These are phyloP conservation scores for Microbotryomycetes sp. DNA, from an alignment of 1,284 basidiomycete species.

Conservation along the genomic window DNA sequence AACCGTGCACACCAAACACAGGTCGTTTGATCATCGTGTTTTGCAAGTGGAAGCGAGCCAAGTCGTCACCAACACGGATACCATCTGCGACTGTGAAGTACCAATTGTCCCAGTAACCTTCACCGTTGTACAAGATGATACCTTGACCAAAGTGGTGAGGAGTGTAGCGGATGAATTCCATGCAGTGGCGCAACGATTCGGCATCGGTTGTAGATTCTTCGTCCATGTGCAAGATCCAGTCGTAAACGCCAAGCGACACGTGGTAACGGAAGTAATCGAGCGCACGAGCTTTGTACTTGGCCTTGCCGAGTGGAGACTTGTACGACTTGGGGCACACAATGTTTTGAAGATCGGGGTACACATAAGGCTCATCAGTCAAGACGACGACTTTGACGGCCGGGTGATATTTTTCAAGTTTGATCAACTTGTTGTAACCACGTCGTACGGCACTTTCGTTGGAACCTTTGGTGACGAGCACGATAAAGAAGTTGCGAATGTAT, in stretches of 20 bases:
- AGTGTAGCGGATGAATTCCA: slow-evolving; percentile 45
- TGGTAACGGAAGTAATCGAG: slow-evolving; percentile 46
- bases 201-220: slow-evolving; percentile 46
- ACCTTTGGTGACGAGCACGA: slow-evolving; percentile 45
- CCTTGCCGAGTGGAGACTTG: slow-evolving; percentile 43
- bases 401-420: slow-evolving; percentile 46
- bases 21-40: slow-evolving; percentile 45
- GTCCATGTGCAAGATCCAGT: slow-evolving; percentile 47
- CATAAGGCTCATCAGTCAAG: slow-evolving; percentile 45
- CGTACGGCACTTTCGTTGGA: slow-evolving; percentile 45
- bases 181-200: slow-evolving; percentile 44
- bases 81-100: slow-evolving; percentile 47
- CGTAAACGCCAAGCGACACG: slow-evolving; percentile 44
- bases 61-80: slow-evolving; percentile 46
- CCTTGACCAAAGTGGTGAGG: slow-evolving; percentile 46
- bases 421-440: slow-evolving; percentile 43
- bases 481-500: slow-evolving; percentile 44
- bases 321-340: slow-evolving; percentile 46
- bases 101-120: slow-evolving; percentile 47
- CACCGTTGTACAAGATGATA: slow-evolving; percentile 46
- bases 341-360: slow-evolving; percentile 45
- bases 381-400: slow-evolving; percentile 45
- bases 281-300: slow-evolving; percentile 46
- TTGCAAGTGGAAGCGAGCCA: slow-evolving; percentile 46
- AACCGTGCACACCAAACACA: slow-evolving; percentile 46